phyloP scores from a whole-genome alignment of 495 filamentous ascomycete genomes.

The Lepidopterella palustris region DNA sequence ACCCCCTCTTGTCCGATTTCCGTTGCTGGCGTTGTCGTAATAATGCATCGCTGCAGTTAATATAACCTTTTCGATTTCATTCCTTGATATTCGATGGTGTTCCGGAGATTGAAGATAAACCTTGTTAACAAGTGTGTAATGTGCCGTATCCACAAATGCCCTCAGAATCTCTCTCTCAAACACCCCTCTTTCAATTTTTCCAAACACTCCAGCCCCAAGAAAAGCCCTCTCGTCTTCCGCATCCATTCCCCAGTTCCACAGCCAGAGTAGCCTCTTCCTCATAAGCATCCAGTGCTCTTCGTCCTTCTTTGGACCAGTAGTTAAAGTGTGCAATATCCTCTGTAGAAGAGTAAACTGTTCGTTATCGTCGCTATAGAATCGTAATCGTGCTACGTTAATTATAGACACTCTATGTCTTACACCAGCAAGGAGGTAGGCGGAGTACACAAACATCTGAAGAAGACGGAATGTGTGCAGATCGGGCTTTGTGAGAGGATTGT shows the following conservation, averaged over 20 bases:
- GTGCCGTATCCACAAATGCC: slow-evolving; percentile 40
- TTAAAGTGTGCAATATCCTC: slow-evolving; percentile 51
- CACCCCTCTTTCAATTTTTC: background rate
- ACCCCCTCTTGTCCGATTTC: slow-evolving; percentile 73
- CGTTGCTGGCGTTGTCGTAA: slow-evolving; percentile 88
- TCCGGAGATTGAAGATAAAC: slow-evolving; percentile 55
- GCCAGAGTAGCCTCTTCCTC: slow-evolving; percentile 69
- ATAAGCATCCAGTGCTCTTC: slow-evolving; percentile 61
- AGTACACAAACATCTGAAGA: slow-evolving; percentile 61
- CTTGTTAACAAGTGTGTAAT: slow-evolving; percentile 55
- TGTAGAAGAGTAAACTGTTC: slow-evolving; percentile 61
- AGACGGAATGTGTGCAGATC: slow-evolving; percentile 54
- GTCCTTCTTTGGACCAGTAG: slow-evolving; percentile 48
- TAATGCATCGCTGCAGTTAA: slow-evolving; percentile 60
- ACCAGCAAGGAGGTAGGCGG: slow-evolving; percentile 56
- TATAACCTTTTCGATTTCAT: slow-evolving; percentile 58
- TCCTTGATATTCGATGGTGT: slow-evolving; percentile 43
- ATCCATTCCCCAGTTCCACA: slow-evolving; percentile 67
- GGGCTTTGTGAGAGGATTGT: slow-evolving; percentile 64
- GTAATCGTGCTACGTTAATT: slow-evolving; percentile 53
- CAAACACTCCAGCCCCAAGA: background rate
- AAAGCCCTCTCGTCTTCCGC: slow-evolving; percentile 22
- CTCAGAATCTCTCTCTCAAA: slow-evolving; percentile 6
- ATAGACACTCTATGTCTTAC: slow-evolving; percentile 55
- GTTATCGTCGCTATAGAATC: slow-evolving; percentile 50